Conservation (phyloP, 352 stramenopile species). For the Globisporangium acanthophoron region DNA sequence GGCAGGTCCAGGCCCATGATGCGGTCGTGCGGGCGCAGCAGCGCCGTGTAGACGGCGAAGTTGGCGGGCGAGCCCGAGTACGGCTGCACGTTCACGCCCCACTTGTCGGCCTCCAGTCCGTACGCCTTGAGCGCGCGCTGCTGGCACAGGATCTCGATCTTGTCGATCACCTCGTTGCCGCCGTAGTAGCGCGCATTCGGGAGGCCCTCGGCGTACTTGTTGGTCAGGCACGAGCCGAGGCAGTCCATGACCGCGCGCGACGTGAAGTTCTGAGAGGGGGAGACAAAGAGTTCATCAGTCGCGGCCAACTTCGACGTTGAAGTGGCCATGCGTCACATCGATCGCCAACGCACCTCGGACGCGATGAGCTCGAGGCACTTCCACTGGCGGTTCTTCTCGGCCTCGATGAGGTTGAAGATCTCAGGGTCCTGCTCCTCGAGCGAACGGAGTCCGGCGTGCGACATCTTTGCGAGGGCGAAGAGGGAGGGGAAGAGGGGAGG, state of each 20-base stretch:
- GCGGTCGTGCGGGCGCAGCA: conserved; percentile 96
- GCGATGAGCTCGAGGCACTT: conserved; percentile 98
- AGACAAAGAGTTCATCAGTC: background rate
- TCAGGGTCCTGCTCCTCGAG: conserved; percentile 95
- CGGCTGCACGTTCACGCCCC: conserved; percentile 99
- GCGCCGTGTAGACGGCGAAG: conserved; percentile 98
- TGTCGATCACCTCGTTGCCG: conserved; percentile 97
- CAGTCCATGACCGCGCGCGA: conserved; percentile 98
- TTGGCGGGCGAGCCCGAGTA: conserved; percentile 97
- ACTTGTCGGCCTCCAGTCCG: conserved; percentile 89
- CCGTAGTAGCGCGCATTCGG: conserved; percentile 97
- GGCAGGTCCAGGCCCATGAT: conserved; percentile 99
- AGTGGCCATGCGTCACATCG: background rate
- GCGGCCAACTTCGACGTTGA: conserved; percentile 10
- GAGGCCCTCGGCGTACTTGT: conserved; percentile 99
- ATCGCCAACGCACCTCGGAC: conserved; percentile 70
- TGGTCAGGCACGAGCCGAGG: conserved; percentile 97
- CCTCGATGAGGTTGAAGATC: conserved; percentile 98
- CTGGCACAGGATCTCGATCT: conserved; percentile 95
- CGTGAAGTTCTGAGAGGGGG: conserved; percentile 91
- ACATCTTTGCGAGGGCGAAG: conserved; percentile 25
- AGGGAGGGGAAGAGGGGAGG: background rate
- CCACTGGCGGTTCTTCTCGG: conserved; percentile 98
- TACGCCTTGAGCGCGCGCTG: conserved; percentile 93
- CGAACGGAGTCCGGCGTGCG: conserved; percentile 63